Conservation (phyloP, 108 stramenopile genomes). For the Cyclotella cryptica region DNA sequence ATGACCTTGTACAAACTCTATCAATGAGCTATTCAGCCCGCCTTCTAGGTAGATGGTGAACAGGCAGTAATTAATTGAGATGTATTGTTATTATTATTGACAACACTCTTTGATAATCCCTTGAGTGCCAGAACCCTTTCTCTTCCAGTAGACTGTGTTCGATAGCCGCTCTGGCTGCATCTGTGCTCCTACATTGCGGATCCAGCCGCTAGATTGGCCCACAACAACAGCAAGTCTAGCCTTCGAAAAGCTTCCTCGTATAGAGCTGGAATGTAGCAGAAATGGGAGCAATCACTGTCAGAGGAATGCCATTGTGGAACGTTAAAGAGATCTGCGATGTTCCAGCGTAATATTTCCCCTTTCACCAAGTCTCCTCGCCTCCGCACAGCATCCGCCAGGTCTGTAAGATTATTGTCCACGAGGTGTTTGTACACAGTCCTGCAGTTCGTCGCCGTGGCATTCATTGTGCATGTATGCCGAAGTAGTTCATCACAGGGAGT, state of each 20-base stretch:
- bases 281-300: neutral
- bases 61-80: too few species aligned
- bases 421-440: neutral
- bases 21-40: too few species aligned
- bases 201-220: too few species aligned
- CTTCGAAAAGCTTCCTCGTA: neutral
- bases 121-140: too few species aligned
- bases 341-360: neutral
- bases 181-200: too few species aligned
- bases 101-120: too few species aligned
- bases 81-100: too few species aligned
- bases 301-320: neutral
- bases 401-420: neutral
- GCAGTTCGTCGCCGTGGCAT: neutral
- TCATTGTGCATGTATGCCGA: neutral
- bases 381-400: neutral
- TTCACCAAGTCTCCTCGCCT: neutral
- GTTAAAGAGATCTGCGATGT: neutral
- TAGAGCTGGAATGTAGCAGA: neutral
- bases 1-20: too few species aligned
- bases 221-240: neutral
- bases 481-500: neutral
- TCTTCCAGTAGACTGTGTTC: too few species aligned
- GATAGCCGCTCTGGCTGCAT: too few species aligned
- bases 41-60: too few species aligned